Percentiles rank a stretch among this genome's conserved stretches.
Evolutionary conservation across 2,329 filamentous ascomycete genomes (phyloP).

Genomic region (Fusarium humuli): DNA sequence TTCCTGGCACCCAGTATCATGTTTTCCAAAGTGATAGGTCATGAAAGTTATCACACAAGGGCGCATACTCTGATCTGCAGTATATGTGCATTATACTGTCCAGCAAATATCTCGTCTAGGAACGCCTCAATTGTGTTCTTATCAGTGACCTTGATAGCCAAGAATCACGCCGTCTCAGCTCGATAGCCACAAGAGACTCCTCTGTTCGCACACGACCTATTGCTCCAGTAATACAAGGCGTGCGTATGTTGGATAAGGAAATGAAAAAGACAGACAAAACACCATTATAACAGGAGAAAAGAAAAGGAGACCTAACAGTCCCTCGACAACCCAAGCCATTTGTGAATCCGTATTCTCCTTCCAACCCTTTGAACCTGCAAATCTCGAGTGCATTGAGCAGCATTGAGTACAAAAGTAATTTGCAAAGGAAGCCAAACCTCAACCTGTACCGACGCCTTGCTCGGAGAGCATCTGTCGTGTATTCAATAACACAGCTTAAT

Average conservation of each 20-base stretch:
- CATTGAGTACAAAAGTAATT: background rate
- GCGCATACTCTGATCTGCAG: background rate
- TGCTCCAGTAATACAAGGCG: slow-evolving; percentile 1
- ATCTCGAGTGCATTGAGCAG: background rate
- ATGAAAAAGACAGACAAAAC: background rate
- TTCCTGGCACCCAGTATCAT: slow-evolving; percentile 6
- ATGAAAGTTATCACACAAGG: slow-evolving; percentile 5
- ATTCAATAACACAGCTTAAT: background rate
- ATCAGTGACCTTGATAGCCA: background rate
- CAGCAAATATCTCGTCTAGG: background rate
- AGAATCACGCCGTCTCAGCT: background rate
- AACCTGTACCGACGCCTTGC: background rate
- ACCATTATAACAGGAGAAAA: slow-evolving; percentile 4
- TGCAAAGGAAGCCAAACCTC: background rate
- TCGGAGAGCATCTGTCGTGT: background rate
- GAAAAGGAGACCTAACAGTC: background rate
- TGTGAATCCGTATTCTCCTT: background rate
- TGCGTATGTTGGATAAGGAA: slow-evolving; percentile 17
- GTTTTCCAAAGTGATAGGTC: background rate
- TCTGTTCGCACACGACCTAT: slow-evolving; percentile 4
- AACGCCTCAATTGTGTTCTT: background rate
- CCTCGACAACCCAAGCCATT: background rate
- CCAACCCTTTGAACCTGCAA: background rate
- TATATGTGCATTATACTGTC: background rate
- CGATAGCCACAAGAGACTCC: background rate